These are phyloP conservation scores for Coemansia sp. DNA, from an alignment of 192 early-diverging fungal species.

Conservation along the genomic window DNA sequence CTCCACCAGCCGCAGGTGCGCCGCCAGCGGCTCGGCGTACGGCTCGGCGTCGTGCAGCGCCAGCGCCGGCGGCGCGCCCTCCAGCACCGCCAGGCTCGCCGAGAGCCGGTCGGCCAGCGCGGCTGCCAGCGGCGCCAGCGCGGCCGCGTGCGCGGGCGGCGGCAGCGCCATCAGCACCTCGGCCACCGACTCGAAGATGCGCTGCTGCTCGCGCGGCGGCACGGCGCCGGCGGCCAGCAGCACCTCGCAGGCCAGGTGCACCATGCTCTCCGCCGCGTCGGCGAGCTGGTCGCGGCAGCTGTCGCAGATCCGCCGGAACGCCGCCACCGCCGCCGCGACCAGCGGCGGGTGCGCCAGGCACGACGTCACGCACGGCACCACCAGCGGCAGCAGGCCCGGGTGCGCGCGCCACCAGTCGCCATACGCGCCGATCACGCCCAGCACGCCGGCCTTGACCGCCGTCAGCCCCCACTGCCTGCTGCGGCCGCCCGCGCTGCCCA, in stretches of 20 bases:
- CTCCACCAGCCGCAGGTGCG: slow-evolving; percentile 29
- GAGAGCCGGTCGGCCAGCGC: slow-evolving; percentile 14
- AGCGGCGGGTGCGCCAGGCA: slow-evolving; percentile 58
- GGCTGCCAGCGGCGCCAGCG: slow-evolving; percentile 20
- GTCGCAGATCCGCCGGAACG: slow-evolving; percentile 70
- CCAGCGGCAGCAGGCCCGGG: slow-evolving; percentile 57
- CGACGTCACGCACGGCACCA: slow-evolving; percentile 64
- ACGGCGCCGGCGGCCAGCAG: slow-evolving; percentile 26
- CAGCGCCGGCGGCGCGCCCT: slow-evolving; percentile 5
- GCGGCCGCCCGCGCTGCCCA: slow-evolving; percentile 13
- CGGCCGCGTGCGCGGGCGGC: slow-evolving; percentile 15
- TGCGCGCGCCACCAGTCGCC: slow-evolving; percentile 68
- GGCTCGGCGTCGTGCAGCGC: slow-evolving; percentile 15
- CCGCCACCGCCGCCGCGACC: slow-evolving; percentile 60
- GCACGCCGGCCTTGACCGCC: slow-evolving; percentile 19
- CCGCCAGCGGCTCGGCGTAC: slow-evolving; percentile 11
- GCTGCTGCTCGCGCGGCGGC: slow-evolving; percentile 49
- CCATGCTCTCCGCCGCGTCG: slow-evolving; percentile 57
- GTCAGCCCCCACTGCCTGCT: slow-evolving; percentile 28
- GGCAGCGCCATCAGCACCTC: slow-evolving; percentile 33
- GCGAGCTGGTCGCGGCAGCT: slow-evolving; percentile 65
- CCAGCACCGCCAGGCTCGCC: slow-evolving; percentile 10
- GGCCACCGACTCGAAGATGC: slow-evolving; percentile 47
- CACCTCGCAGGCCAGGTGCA: slow-evolving; percentile 60
- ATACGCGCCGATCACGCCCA: slow-evolving; percentile 58